A percentile compares a stretch with the other conserved stretches of the same genome.
Evolutionary conservation across 2,329 filamentous ascomycete species (phyloP).

Genomic region (Didymella arachidicola): DNA sequence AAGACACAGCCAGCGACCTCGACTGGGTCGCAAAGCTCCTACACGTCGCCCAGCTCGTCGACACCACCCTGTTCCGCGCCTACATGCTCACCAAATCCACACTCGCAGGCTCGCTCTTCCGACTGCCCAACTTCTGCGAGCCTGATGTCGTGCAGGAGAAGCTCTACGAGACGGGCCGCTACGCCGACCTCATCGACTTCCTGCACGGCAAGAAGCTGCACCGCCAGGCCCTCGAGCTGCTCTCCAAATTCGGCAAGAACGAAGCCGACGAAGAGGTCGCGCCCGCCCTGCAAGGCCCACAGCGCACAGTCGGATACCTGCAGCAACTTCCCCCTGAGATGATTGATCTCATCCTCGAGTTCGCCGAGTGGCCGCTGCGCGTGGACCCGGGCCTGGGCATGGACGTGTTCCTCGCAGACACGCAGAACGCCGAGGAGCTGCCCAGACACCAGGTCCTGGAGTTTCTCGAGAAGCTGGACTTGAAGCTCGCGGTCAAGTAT

Average conservation of each 20-base stretch:
- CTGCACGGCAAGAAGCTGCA: slow-evolving; percentile 95
- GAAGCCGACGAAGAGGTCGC: slow-evolving; percentile 56
- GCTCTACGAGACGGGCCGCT: slow-evolving; percentile 84
- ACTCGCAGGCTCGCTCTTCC: slow-evolving; percentile 87
- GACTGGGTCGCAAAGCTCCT: slow-evolving; percentile 76
- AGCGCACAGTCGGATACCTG: slow-evolving; percentile 86
- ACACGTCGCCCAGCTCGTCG: slow-evolving; percentile 81
- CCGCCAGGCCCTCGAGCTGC: slow-evolving; percentile 80
- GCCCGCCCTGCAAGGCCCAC: slow-evolving; percentile 76
- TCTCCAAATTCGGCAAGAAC: slow-evolving; percentile 77
- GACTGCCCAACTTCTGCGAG: slow-evolving; percentile 96
- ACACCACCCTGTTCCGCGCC: slow-evolving; percentile 91
- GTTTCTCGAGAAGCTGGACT: slow-evolving; percentile 76
- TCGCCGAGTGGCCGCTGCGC: slow-evolving; percentile 85
- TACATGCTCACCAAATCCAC: slow-evolving; percentile 93
- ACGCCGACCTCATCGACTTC: slow-evolving; percentile 96
- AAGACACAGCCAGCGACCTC: slow-evolving; percentile 36
- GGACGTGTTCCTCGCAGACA: slow-evolving; percentile 92
- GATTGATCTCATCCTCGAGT: slow-evolving; percentile 90
- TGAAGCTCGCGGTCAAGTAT: slow-evolving; percentile 77
- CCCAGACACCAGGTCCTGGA: slow-evolving; percentile 77
- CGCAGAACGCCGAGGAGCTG: slow-evolving; percentile 90
- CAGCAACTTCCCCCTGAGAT: slow-evolving; percentile 85
- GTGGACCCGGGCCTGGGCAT: slow-evolving; percentile 78
- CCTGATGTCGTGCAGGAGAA: slow-evolving; percentile 94